Base-by-base conservation (phyloP, 2,329 filamentous ascomycete genomes). In the Paracamarosporium sp. region DNA sequence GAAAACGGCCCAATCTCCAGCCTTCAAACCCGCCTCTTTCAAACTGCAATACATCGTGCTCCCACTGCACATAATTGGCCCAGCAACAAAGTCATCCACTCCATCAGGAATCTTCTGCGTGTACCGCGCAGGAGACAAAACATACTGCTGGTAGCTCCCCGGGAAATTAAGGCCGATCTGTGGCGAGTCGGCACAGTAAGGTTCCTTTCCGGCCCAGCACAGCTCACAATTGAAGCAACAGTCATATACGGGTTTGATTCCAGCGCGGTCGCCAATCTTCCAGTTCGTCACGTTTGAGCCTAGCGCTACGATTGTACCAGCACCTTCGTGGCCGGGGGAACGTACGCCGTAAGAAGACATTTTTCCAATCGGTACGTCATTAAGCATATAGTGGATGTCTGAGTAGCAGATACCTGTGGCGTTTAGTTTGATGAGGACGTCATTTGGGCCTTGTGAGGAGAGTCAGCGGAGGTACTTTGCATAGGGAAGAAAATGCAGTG, bases 111-210 rank as follows among this genome's bases (percentile, higher is more conserved):
- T 72, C 53, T 74, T 72, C 64, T 79, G 81, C 13, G 81, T 73
- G 70, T 80, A 81, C 1, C 73, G 65, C 57, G 80, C 80, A 52
- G 76, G 71, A 73, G 79, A 81, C n/a, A 81, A 71, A 3, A 73
- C 78, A 57, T 76, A 74, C 48, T 72, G 65, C 25, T 78, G 79
- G 61, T 82, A 80, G 15, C 73, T 78, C 13, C 80, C 80, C 56
- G 75, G 64, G 22, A 68, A 68, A 2, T 69, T 76, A 50, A 79
- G 76, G 58, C 93, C 93, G 0, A 91, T 94, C 36, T 96, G 85
- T 30, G 85, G 78, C 27, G 90, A 72, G 62, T 80, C 74, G 1
- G 74, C 65, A 63, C 64, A 67, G 38, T 66, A 62, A 15, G 63
- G 63, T 47, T 67, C 63, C 30, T 61, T 61, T 1, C 60, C 62